Evolutionary conservation across 176 grass and related monocot species (phyloP).

Genomic region (Metroxylon sagu): DNA sequence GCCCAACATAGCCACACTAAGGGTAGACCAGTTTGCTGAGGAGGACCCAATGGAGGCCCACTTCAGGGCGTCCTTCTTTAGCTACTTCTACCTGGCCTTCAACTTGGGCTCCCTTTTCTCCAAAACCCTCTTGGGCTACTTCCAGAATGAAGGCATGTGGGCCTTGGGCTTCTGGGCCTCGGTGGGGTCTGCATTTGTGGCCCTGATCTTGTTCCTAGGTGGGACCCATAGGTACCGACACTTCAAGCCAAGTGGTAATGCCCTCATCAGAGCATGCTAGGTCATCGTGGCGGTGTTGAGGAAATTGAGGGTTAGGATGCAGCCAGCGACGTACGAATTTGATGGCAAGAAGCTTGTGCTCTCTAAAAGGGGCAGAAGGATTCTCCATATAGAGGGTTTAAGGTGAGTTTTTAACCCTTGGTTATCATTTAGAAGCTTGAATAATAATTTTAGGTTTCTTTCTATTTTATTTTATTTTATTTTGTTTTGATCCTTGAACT

Average conservation of each 20-base stretch:
- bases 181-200: not conserved
- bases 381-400: conserved; percentile 3
- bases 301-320: conserved; percentile 5
- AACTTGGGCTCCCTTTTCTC: conserved; percentile 15
- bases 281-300: conserved; percentile 2
- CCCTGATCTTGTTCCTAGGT: not conserved
- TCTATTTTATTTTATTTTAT: not conserved
- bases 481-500: not conserved
- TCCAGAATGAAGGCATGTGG: conserved; percentile 14
- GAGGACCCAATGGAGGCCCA: not conserved
- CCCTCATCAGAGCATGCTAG: not conserved
- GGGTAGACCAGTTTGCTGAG: conserved; percentile 8
- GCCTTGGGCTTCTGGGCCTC: conserved; percentile 6
- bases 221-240: conserved; percentile 2
- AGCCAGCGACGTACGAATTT: not conserved
- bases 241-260: conserved; percentile 2
- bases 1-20: conserved; percentile 9
- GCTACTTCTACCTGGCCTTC: conserved; percentile 16
- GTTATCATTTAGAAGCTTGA: too few relatives aligned
- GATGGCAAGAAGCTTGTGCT: not conserved
- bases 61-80: not conserved
- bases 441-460: too few relatives aligned
- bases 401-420: not conserved
- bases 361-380: not conserved
- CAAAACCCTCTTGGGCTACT: conserved; percentile 6